A percentile compares a stretch with the other conserved stretches of the same genome.
Evolutionary conservation across 169 alveolate genomes (phyloP).

Genomic region (Hepatocystis sp.): DNA sequence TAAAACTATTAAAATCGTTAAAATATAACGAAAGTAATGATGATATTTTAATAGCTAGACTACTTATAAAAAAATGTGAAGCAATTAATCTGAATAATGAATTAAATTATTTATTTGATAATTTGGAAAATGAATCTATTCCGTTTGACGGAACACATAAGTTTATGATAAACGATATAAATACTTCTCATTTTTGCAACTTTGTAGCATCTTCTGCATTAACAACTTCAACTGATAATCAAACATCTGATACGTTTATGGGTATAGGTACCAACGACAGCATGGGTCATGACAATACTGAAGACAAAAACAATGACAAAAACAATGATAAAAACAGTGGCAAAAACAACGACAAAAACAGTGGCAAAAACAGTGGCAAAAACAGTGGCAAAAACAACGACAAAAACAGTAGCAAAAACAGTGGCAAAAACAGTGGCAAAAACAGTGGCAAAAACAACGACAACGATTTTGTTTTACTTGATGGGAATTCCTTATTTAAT

Average conservation of each 20-base stretch:
- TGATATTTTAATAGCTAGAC: conserved; percentile 64
- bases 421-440: neutral
- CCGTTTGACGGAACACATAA: conserved; percentile 35
- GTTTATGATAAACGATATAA: conserved; percentile 25
- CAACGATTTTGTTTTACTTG: conserved; percentile 6
- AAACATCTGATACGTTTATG: too few species aligned
- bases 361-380: neutral
- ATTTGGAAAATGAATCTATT: conserved; percentile 31
- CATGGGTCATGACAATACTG: too few species aligned
- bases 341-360: neutral
- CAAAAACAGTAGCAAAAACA: neutral
- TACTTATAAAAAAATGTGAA: conserved; percentile 51
- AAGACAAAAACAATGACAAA: neutral
- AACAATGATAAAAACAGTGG: neutral
- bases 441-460: neutral
- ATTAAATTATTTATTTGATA: conserved; percentile 30
- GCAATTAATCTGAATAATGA: conserved; percentile 25
- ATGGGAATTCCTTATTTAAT: conserved; percentile 46
- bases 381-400: neutral
- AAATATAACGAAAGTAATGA: conserved; percentile 74
- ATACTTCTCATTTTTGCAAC: conserved; percentile 39
- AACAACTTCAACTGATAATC: too few species aligned
- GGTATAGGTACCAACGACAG: too few species aligned
- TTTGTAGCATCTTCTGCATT: too few species aligned
- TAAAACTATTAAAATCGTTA: conserved; percentile 50